phyloP scores from a whole-genome alignment of 75 land plant genomes.

The Azolla pinnata region DNA sequence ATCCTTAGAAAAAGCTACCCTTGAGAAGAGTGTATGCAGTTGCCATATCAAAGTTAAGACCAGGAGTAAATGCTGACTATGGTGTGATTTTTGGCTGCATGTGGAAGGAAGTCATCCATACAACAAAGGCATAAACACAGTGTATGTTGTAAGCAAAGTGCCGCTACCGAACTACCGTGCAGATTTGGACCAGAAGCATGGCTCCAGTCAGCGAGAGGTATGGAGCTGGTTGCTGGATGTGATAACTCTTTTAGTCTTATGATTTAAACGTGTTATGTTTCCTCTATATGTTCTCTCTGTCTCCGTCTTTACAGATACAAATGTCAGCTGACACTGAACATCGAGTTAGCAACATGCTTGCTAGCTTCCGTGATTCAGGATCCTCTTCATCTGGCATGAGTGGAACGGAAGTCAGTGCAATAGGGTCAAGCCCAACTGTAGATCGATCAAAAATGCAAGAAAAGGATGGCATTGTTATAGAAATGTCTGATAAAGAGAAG shows the following conservation, averaged over 20 bases:
- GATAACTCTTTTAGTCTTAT: background rate
- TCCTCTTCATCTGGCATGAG: slow-evolving; percentile 8
- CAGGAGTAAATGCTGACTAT: background rate
- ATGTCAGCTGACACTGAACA: slow-evolving; percentile 70
- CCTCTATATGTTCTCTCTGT: background rate
- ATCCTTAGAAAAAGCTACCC: background rate
- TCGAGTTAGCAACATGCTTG: slow-evolving; percentile 63
- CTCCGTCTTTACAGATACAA: slow-evolving; percentile 40
- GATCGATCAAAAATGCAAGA: background rate
- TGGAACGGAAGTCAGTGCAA: background rate
- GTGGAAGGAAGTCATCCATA: slow-evolving; percentile 88
- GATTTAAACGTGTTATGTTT: background rate
- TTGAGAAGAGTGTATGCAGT: background rate
- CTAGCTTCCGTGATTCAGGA: slow-evolving; percentile 18
- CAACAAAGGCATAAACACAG: slow-evolving; percentile 66
- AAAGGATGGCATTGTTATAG: slow-evolving; percentile 3
- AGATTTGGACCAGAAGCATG: slow-evolving; percentile 88
- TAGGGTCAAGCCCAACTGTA: slow-evolving; percentile 8
- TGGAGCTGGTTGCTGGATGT: background rate
- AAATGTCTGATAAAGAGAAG: slow-evolving; percentile 30
- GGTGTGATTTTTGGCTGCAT: slow-evolving; percentile 4
- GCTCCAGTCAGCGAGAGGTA: slow-evolving; percentile 92
- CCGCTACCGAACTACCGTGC: slow-evolving; percentile 90
- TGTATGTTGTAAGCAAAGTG: slow-evolving; percentile 76
- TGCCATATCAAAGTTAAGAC: background rate